Evolutionary conservation across 208 protist species (phyloP), one percentile per base, ranked within the genome.

Genomic region (Leptomonas seymouri): DNA sequence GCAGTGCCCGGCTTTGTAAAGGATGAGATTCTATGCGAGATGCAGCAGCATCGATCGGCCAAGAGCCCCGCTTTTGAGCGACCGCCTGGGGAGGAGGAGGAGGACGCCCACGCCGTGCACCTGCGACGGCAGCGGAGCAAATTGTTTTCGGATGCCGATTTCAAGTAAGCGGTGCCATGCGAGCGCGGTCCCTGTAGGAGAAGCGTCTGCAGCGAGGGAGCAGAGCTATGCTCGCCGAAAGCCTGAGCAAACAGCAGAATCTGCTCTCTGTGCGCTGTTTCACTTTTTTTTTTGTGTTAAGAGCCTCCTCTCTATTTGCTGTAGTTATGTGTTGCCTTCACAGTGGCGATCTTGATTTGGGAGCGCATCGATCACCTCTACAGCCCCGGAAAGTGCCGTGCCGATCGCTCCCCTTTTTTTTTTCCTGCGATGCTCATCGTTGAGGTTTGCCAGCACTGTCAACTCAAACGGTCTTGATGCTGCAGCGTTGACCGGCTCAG

Each of bases 1-100:
- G 71, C 50, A 14, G 83, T 96, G 28, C 91, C 91, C 0, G 60
- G 46, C 9, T 86, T 78, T 50, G 72, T 96, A 16, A 96, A 96
- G 77, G 87, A 93, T 51, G 86, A 90, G 25, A 80, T 96, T 39
- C 48, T 96, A 12, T 39, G 80, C 11, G 88, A 94, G 18, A 93
- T 96, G 87, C 82, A 78, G 50, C 14, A 78, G 44, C 76, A 84
- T 7, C 76, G 91, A 15, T 54, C 51, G 14, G 20, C 54, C 14
- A 72, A 69, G 45, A 94, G 86, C 63, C 83, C 88, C 0, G 91
- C 89, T 15, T 93, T 85, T 63, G 65, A 81, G 31, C 77, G 85
- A 25, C 80, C 87, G 18, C 41, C 50, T 1, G 84, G 86, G 65
- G 70, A 81, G 15, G 56, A 57, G 1, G 65, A 80, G n/a, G 77